phyloP scores from a whole-genome alignment of 805 yeast genomes.

The Nakazawaea wyomingensis region DNA sequence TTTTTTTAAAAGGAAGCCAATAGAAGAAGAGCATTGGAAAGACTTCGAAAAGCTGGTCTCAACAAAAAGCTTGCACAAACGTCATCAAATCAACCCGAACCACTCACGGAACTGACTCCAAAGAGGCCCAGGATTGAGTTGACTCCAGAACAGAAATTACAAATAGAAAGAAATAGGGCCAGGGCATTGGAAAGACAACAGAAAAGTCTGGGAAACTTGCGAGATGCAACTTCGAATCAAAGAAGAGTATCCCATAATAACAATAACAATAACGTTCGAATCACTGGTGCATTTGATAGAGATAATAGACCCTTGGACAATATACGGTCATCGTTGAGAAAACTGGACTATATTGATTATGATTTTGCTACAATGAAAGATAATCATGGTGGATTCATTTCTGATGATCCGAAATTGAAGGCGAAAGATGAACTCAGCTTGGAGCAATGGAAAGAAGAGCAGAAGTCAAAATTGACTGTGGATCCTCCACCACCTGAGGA shows the following conservation, averaged over 20 bases:
- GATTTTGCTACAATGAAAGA: conserved; percentile 92
- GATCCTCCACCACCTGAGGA: conserved; percentile 73
- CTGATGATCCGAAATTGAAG: conserved; percentile 27
- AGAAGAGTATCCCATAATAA: background rate
- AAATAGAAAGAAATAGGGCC: conserved; percentile 48
- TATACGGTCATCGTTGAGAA: conserved; percentile 45
- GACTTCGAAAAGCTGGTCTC: conserved; percentile 41
- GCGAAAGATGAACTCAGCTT: conserved; percentile 32
- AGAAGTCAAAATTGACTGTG: conserved; percentile 36
- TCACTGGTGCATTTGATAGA: background rate
- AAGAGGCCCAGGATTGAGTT: conserved; percentile 21
- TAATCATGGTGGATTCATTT: conserved; percentile 78
- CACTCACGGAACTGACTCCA: background rate
- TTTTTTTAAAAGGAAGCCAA: conserved; percentile 48
- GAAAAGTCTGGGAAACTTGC: conserved; percentile 13
- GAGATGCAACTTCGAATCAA: conserved; percentile 20
- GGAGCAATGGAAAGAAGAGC: conserved; percentile 55
- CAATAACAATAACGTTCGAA: background rate
- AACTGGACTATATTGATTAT: conserved; percentile 70
- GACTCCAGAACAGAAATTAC: conserved; percentile 44
- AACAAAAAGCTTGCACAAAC: conserved; percentile 6
- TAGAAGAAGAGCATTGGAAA: conserved; percentile 55
- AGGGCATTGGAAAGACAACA: conserved; percentile 40
- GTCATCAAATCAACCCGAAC: no score
- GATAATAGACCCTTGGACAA: conserved; percentile 21